Percentiles rank a stretch among this genome's conserved stretches.
These are phyloP conservation scores for Mesostigma viride DNA, from an alignment of 139 green algal genomes.

Conservation along the genomic window DNA sequence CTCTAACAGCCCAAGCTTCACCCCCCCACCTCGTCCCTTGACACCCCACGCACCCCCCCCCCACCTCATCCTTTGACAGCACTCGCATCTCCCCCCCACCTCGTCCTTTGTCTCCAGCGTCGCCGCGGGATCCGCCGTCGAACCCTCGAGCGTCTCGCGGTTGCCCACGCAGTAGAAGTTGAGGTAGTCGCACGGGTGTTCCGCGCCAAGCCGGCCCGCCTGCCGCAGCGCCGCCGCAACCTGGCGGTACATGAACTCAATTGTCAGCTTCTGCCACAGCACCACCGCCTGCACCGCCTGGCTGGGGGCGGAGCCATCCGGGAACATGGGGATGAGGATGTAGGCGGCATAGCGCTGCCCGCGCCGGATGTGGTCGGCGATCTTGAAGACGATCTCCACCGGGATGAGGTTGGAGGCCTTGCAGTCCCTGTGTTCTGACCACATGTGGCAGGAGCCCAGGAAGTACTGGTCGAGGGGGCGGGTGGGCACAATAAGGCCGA, in stretches of 20 bases:
- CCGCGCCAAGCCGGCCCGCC: too few species aligned
- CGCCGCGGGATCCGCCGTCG: too few species aligned
- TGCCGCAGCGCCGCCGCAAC: too few species aligned
- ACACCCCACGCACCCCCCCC: too few species aligned
- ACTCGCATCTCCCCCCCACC: too few species aligned
- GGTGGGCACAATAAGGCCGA: too few species aligned
- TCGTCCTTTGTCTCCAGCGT: too few species aligned
- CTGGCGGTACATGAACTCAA: constrained; percentile 27
- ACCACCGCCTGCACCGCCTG: constrained; percentile 46
- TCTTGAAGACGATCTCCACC: constrained; percentile 29
- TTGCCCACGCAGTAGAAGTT: constrained; percentile 8
- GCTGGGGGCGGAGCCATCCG: constrained; percentile 11
- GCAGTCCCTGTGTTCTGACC: neutral
- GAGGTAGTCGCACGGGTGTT: constrained; percentile 7
- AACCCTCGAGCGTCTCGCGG: neutral
- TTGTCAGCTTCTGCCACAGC: constrained; percentile 39
- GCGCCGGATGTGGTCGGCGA: constrained; percentile 18
- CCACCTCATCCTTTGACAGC: too few species aligned
- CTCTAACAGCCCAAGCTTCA: too few species aligned
- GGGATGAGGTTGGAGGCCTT: constrained; percentile 17
- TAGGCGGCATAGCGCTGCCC: constrained; percentile 24
- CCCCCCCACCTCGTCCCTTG: too few species aligned
- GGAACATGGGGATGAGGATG: constrained; percentile 23
- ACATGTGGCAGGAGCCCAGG: constrained; percentile 19
- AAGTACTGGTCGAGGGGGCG: constrained; percentile 38